A percentile compares a stretch with the other conserved stretches of the same genome.
Conservation (phyloP, 1,284 basidiomycete species). For the Cutaneotrichosporon sp. region DNA sequence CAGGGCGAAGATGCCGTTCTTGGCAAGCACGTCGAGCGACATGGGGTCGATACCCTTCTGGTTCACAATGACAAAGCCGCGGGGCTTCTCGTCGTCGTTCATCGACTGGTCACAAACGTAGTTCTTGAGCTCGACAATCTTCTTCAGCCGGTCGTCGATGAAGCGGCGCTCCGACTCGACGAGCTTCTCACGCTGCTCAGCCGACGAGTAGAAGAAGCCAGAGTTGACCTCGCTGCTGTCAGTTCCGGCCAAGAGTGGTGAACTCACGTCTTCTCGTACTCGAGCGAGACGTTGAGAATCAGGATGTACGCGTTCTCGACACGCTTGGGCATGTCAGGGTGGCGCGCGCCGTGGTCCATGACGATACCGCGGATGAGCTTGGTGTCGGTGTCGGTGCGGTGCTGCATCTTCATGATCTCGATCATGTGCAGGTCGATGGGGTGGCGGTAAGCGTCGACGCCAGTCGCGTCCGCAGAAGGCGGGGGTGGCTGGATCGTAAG, state of each 20-base stretch:
- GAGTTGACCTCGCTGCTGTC: slow-evolving; percentile 89
- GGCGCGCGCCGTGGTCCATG: slow-evolving; percentile 82
- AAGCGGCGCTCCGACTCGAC: slow-evolving; percentile 95
- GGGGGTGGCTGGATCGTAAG: slow-evolving; percentile 74
- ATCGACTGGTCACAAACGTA: slow-evolving; percentile 88
- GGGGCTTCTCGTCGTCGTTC: slow-evolving; percentile 58
- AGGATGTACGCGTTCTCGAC: slow-evolving; percentile 95
- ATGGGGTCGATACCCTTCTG: slow-evolving; percentile 99
- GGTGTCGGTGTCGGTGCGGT: slow-evolving; percentile 97
- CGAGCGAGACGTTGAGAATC: slow-evolving; percentile 94
- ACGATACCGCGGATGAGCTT: slow-evolving; percentile 92
- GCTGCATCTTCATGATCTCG: slow-evolving; percentile 99
- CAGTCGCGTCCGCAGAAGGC: slow-evolving; percentile 52
- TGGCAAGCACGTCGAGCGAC: slow-evolving; percentile 90
- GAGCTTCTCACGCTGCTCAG: slow-evolving; percentile 97
- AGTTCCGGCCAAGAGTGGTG: background rate
- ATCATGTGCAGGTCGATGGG: slow-evolving; percentile 99
- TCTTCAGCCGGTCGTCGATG: slow-evolving; percentile 89
- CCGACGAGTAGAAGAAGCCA: slow-evolving; percentile 98
- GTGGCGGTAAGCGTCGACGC: slow-evolving; percentile 66
- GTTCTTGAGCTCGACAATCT: slow-evolving; percentile 96
- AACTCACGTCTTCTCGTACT: slow-evolving; percentile 98
- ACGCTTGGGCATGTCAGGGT: slow-evolving; percentile 99
- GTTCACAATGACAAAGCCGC: slow-evolving; percentile 93
- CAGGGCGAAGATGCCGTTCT: slow-evolving; percentile 92